A percentile compares a stretch with the other conserved stretches of the same genome.
Conservation (phyloP, 164 flowering plant genomes). For the Dillenia turbinata region DNA sequence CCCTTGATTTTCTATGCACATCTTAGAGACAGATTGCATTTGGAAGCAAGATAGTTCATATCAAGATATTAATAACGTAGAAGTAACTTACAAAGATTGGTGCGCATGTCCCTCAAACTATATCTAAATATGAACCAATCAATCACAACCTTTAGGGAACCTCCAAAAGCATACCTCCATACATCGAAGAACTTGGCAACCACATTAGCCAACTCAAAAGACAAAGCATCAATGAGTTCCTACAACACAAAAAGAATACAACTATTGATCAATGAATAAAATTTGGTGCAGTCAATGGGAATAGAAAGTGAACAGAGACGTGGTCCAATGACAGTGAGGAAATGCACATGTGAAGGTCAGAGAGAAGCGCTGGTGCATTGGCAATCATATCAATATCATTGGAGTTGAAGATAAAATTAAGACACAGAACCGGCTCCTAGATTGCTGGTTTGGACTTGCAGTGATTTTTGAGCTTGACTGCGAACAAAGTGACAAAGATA, state of each 20-base stretch:
- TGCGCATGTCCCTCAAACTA: conserved; percentile 75
- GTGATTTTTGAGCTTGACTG: conserved; percentile 34
- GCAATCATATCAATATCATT: conserved; percentile 18
- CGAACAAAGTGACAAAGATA: conserved; percentile 16
- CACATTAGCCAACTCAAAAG: conserved; percentile 67
- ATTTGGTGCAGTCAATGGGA: too few species aligned
- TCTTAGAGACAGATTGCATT: too few species aligned
- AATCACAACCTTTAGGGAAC: conserved; percentile 33
- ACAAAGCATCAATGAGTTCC: conserved; percentile 52
- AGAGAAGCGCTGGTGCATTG: conserved; percentile 33
- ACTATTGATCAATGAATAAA: too few species aligned
- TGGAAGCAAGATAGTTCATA: too few species aligned
- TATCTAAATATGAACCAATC: conserved; percentile 33
- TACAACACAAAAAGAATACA: too few species aligned
- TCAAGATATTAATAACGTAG: too few species aligned
- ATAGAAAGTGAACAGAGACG: too few species aligned
- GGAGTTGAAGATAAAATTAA: conserved; percentile 30
- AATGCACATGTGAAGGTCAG: conserved; percentile 12
- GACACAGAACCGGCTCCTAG: conserved; percentile 30
- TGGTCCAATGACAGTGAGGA: too few species aligned
- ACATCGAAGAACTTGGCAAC: conserved; percentile 48
- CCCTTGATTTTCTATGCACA: too few species aligned
- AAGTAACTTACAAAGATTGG: conserved; percentile 71
- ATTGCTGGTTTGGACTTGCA: conserved; percentile 21
- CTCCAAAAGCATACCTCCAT: conserved; percentile 37